These are phyloP conservation scores for Trifolium dubium DNA, from an alignment of 306 rosid genomes.

Conservation along the genomic window DNA sequence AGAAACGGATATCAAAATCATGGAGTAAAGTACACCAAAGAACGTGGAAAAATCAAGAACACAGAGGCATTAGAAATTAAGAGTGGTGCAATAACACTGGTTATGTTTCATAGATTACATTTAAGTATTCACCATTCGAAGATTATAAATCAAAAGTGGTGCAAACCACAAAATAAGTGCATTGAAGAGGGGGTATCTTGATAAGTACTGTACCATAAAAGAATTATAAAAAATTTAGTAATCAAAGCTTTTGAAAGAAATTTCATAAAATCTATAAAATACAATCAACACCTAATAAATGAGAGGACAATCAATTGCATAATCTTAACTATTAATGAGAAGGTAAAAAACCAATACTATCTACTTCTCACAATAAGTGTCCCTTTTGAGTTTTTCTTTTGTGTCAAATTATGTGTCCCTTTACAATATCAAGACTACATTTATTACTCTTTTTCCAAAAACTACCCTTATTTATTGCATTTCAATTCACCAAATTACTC, in stretches of 20 bases:
- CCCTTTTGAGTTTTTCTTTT: too few relatives aligned
- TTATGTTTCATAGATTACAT: background rate
- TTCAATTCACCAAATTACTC: too few relatives aligned
- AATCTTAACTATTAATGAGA: background rate
- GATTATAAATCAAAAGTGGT: background rate
- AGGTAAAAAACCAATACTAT: background rate
- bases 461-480: too few relatives aligned
- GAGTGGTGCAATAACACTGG: background rate
- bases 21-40: too few relatives aligned
- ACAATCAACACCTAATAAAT: background rate
- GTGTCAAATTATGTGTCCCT: too few relatives aligned
- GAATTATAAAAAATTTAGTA: background rate
- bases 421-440: too few relatives aligned
- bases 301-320: background rate
- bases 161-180: background rate
- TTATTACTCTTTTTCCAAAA: too few relatives aligned
- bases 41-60: too few relatives aligned
- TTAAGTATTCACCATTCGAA: background rate
- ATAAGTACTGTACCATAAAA: constrained; percentile 7
- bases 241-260: constrained; percentile 9
- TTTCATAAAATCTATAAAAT: background rate
- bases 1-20: background rate
- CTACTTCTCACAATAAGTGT: too few relatives aligned
- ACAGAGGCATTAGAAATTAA: too few relatives aligned
- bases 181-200: background rate